Percentiles rank a stretch among this genome's conserved stretches.
phyloP scores from a whole-genome alignment of 2,329 filamentous ascomycete genomes.

The Beauveria sp. region DNA sequence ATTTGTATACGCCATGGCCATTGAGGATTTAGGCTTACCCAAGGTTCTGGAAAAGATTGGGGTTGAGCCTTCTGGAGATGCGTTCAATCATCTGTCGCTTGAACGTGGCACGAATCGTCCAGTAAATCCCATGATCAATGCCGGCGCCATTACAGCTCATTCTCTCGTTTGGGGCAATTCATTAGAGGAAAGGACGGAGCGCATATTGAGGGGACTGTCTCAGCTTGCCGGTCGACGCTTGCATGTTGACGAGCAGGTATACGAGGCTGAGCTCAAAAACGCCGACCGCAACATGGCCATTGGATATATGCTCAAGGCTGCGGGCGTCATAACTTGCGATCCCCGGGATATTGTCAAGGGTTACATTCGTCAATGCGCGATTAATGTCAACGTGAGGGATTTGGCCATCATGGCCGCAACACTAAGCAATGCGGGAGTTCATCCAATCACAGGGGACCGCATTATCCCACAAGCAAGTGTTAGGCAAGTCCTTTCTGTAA shows the following conservation, averaged over 20 bases:
- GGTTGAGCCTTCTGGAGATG: constrained; percentile 32
- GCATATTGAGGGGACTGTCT: constrained; percentile 27
- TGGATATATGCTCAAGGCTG: constrained; percentile 33
- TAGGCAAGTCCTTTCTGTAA: constrained; percentile 32
- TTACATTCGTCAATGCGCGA: constrained; percentile 33
- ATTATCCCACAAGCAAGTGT: constrained; percentile 30
- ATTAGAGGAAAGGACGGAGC: constrained; percentile 25
- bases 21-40: constrained; percentile 28
- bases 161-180: constrained; percentile 26
- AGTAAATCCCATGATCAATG: constrained; percentile 31
- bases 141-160: constrained; percentile 27
- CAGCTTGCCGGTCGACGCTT: constrained; percentile 28
- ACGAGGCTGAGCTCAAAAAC: constrained; percentile 28
- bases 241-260: constrained; percentile 30
- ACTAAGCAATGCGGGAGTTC: constrained; percentile 28
- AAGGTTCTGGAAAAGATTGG: constrained; percentile 31
- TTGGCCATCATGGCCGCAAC: constrained; percentile 33
- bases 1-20: constrained; percentile 33
- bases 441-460: constrained; percentile 24
- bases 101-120: constrained; percentile 24
- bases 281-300: constrained; percentile 29
- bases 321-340: constrained; percentile 29
- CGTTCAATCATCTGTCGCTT: constrained; percentile 28
- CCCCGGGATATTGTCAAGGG: constrained; percentile 27
- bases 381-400: constrained; percentile 34